Evolutionary conservation across 176 grass and related monocot species (phyloP).

Genomic region (Triticum urartu): DNA sequence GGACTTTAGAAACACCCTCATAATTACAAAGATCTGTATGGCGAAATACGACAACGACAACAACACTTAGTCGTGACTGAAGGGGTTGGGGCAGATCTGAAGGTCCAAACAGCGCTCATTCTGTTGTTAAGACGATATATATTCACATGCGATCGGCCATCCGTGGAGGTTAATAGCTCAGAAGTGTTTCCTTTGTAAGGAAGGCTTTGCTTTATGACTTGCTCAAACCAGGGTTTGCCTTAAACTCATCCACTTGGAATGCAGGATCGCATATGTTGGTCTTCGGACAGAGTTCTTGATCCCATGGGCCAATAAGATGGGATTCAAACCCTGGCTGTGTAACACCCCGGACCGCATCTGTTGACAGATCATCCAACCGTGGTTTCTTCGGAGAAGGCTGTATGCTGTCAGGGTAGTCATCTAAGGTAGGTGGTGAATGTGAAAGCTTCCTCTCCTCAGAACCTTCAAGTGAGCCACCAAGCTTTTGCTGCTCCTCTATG

Average conservation of each 20-base stretch:
- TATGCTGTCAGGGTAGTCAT: constrained; percentile 51
- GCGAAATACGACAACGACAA: constrained; percentile 17
- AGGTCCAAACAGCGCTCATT: constrained; percentile 1
- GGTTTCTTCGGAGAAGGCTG: constrained; percentile 54
- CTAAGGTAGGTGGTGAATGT: constrained; percentile 48
- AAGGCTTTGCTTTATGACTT: constrained; percentile 28
- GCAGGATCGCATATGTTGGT: constrained; percentile 14
- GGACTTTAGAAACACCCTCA: constrained; percentile 31
- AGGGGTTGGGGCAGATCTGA: constrained; percentile 13
- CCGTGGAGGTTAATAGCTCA: constrained; percentile 19
- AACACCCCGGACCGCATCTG: constrained; percentile 39
- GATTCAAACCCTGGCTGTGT: constrained; percentile 52
- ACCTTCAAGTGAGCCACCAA: constrained; percentile 51
- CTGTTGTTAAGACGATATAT: constrained; percentile 55
- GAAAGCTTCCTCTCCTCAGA: constrained; percentile 56
- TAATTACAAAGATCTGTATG: constrained; percentile 59
- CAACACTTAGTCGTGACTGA: constrained; percentile 20
- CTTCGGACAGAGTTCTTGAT: constrained; percentile 54
- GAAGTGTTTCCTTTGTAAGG: not conserved
- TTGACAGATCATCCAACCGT: constrained; percentile 40
- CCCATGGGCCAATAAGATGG: constrained; percentile 68
- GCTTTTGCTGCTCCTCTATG: constrained; percentile 89
- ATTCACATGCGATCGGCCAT: constrained; percentile 40
- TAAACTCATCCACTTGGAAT: constrained; percentile 48
- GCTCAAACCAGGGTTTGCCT: constrained; percentile 38